phyloP scores from a whole-genome alignment of 2,329 filamentous ascomycete genomes.

The Coleophoma eucalyptorum region DNA sequence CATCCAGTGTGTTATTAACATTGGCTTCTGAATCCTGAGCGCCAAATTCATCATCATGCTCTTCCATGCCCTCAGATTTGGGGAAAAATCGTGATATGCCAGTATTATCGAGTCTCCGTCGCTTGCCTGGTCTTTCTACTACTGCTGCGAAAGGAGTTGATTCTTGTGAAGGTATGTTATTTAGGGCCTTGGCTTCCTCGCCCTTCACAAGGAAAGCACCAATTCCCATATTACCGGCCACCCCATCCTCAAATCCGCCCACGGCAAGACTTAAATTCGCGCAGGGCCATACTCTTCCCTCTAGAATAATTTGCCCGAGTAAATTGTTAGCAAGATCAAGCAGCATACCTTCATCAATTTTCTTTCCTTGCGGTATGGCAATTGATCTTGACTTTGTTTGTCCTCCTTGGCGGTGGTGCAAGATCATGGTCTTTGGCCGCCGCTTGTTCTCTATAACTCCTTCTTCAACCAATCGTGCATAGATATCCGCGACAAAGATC shows the following conservation, averaged over 20 bases:
- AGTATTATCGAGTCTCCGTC: constrained; percentile 20
- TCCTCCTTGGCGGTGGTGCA: constrained; percentile 73
- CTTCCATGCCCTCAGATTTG: constrained; percentile 20
- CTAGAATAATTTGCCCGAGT: constrained; percentile 71
- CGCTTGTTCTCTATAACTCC: constrained; percentile 84
- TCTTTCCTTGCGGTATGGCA: constrained; percentile 72
- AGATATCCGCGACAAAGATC: constrained; percentile 91
- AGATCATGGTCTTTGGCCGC: constrained; percentile 77
- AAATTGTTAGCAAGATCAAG: constrained; percentile 75
- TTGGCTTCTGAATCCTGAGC: constrained; percentile 12
- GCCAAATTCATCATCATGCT: constrained; percentile 25
- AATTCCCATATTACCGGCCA: constrained; percentile 82
- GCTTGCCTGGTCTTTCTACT: constrained; percentile 24
- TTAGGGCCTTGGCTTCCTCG: constrained; percentile 56
- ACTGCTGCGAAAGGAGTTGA: background rate
- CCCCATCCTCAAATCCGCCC: constrained; percentile 86
- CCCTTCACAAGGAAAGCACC: constrained; percentile 79
- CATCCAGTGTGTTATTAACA: too few species aligned
- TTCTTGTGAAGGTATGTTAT: constrained; percentile 20
- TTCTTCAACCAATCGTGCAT: constrained; percentile 83
- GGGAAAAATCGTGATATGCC: constrained; percentile 26
- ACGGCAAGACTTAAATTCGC: constrained; percentile 86
- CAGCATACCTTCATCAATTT: constrained; percentile 67
- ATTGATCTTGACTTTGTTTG: constrained; percentile 73
- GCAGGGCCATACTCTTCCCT: constrained; percentile 85